Base-by-base conservation (phyloP, 1,284 basidiomycete genomes). In the Naganishia sp. region DNA sequence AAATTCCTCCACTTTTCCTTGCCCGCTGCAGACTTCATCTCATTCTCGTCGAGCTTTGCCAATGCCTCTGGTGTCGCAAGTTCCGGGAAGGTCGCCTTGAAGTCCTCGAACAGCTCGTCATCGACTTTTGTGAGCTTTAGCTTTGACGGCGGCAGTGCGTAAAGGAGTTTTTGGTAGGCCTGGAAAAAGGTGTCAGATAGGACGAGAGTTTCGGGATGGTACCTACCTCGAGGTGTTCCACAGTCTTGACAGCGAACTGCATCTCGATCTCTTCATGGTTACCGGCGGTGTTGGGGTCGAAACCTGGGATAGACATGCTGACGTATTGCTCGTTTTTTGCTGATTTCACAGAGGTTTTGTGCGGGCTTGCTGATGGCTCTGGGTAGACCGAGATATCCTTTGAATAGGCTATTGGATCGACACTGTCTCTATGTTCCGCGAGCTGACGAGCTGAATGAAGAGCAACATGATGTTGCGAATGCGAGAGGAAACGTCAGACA, bases 181-280 rank as follows among this genome's bases (percentile, higher is more conserved):
- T 95, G 76, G n/a, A 66, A 39, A 28, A 49, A 49, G 18, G 2
- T 46, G 45, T 46, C 18, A 46, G 45, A 18, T 7, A n/a, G 18
- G 45, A 5, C 16, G 16, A 18, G 16, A 15, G 2, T 3, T 21
- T 6, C 13, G 6, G n/a, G 31, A 21, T 33, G 10, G 9, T 6
- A 77, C 82, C 70, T 67, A 90, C 92, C 84, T 94, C 91, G 64
- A 94, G 90, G 73, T 96, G 92, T 77, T 96, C 93, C 68, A 98
- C 94, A 43, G 93, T 93, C 81, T 90, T 93, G 63, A 99, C 95
- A 31, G 95, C 95, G 76, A 95, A 96, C 78, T 97, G 94, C 85
- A 94, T 94, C 83, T 99, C 95, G 72, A 99, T 95, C 89, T 94
- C 93, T 70, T 87, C 82, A 73, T 89, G 83, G 82, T 97, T 97